Conservation (phyloP, 192 early-diverging fungal species). For the Coemansia sp. region DNA sequence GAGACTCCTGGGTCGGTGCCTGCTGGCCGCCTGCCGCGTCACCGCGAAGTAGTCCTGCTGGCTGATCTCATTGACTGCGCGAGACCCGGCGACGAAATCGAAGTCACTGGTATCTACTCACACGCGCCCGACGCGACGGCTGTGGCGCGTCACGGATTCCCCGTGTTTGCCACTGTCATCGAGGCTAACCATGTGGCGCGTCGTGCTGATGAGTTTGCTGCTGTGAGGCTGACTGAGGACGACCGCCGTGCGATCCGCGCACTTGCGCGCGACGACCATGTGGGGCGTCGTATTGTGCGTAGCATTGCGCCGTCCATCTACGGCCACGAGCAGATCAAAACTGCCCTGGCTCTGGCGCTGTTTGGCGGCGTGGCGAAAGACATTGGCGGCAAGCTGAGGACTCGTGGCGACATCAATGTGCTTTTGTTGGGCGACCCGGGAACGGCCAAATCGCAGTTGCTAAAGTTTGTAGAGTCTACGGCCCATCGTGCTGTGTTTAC, state of each 20-base stretch:
- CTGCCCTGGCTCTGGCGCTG: constrained; percentile 88
- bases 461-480: constrained; percentile 85
- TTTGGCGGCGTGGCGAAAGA: constrained; percentile 98
- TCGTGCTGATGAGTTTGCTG: constrained; percentile 87
- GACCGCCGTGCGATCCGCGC: constrained; percentile 78
- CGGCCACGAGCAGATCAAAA: constrained; percentile 97
- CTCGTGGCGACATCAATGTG: constrained; percentile 98
- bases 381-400: constrained; percentile 89
- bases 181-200: constrained; percentile 95
- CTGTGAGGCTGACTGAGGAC: constrained; percentile 87
- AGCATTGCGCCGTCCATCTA: constrained; percentile 99
- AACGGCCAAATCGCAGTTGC: constrained; percentile 85
- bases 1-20: too few species aligned
- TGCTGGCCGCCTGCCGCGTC: constrained; percentile 91
- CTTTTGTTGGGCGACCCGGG: constrained; percentile 90
- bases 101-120: constrained; percentile 93
- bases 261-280: constrained; percentile 75
- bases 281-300: constrained; percentile 87
- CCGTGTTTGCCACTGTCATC: constrained; percentile 94
- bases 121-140: constrained; percentile 93
- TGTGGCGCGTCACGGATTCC: constrained; percentile 93
- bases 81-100: constrained; percentile 95
- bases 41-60: constrained; percentile 90
- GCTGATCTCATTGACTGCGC: constrained; percentile 97
- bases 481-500: constrained; percentile 86